Evolutionary conservation across 83 land plant species (phyloP).

Genomic region (Diphasiastrum complanatum): DNA sequence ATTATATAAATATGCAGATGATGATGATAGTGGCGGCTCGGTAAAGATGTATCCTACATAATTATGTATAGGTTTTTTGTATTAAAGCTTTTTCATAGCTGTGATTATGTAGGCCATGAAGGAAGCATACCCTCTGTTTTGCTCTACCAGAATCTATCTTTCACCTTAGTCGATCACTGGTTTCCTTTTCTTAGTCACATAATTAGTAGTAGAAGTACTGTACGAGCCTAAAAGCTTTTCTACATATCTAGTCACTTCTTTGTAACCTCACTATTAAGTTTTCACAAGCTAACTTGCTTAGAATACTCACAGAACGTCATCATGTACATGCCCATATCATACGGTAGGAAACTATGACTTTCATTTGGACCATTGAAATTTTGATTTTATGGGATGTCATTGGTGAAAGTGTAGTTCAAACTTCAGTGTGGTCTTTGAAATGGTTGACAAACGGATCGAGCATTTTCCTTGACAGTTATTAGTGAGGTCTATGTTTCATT

Average conservation of each 20-base stretch:
- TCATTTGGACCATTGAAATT: neutral
- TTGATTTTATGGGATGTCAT: neutral
- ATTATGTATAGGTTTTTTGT: neutral
- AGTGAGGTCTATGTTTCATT: constrained; percentile 34
- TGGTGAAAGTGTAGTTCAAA: neutral
- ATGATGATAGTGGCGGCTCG: constrained; percentile 11
- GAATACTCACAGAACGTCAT: neutral
- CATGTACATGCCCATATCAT: neutral
- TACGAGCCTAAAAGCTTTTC: no score
- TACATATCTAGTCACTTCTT: no score
- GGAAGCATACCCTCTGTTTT: neutral
- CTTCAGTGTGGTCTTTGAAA: neutral
- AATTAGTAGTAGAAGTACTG: no score
- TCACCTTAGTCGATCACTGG: no score
- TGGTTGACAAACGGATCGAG: neutral
- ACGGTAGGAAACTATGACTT: neutral
- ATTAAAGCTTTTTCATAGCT: neutral
- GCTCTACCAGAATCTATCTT: no score
- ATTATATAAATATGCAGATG: constrained; percentile 32
- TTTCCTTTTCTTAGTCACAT: no score
- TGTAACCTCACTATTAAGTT: neutral
- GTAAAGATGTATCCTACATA: constrained; percentile 6
- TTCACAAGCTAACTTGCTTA: neutral
- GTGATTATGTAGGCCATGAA: neutral
- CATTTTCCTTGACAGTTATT: neutral